phyloP scores from a whole-genome alignment of 352 stramenopile genomes.

The Pythium aquatile region DNA sequence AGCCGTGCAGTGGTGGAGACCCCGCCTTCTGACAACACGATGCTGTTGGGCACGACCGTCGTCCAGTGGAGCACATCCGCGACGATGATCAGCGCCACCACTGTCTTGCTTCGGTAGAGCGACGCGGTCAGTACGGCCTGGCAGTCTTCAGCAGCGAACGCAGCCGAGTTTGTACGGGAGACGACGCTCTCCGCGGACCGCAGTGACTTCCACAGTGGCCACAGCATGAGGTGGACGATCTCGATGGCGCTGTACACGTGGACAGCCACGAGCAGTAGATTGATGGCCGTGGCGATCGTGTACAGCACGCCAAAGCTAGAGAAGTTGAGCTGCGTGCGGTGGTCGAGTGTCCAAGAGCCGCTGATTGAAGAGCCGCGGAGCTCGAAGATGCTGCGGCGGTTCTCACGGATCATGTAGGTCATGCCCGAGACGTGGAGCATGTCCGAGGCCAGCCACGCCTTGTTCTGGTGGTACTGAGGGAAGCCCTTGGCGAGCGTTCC shows the following conservation, averaged over 20 bases:
- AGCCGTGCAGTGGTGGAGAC: not conserved
- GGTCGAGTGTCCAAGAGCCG: constrained; percentile 10
- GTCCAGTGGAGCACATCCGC: constrained; percentile 27
- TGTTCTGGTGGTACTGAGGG: constrained; percentile 28
- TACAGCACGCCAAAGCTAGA: constrained; percentile 29
- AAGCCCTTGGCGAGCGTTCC: constrained; percentile 19
- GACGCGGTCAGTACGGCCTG: constrained; percentile 24
- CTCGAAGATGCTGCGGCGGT: constrained; percentile 22
- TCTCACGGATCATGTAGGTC: constrained; percentile 32
- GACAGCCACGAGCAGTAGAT: constrained; percentile 24
- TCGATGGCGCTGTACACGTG: constrained; percentile 23
- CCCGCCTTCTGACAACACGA: constrained; percentile 11
- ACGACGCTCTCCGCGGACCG: constrained; percentile 9
- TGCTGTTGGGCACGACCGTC: constrained; percentile 14
- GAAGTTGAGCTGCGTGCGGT: constrained; percentile 29
- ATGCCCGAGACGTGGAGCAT: constrained; percentile 30
- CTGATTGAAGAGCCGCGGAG: not conserved
- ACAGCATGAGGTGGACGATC: constrained; percentile 25
- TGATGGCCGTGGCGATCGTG: constrained; percentile 22
- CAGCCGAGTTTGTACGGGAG: constrained; percentile 5
- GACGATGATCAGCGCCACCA: constrained; percentile 26
- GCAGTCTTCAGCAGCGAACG: constrained; percentile 24
- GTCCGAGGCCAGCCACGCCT: constrained; percentile 28
- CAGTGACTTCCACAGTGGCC: constrained; percentile 23
- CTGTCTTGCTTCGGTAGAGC: constrained; percentile 28